Percentiles rank a stretch among this genome's conserved stretches.
phyloP scores from a whole-genome alignment of 2,329 filamentous ascomycete species.

The Epichloe gansuensis region DNA sequence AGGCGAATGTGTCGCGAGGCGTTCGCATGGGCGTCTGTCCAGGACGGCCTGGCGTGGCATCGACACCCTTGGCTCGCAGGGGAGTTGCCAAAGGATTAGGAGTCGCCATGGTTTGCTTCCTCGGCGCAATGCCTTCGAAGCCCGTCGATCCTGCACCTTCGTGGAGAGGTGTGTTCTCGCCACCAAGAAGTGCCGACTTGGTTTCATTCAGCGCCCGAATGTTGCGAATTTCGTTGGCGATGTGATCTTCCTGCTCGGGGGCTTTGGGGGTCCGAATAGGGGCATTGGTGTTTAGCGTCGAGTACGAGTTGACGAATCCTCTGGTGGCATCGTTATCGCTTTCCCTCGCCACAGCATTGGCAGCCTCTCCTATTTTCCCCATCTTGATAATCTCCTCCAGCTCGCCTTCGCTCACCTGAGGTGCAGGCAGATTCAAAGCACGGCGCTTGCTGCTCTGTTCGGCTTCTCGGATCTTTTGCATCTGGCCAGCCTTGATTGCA shows the following conservation, averaged over 20 bases:
- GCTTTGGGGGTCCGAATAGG: slow-evolving; percentile 89
- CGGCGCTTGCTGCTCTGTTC: slow-evolving; percentile 93
- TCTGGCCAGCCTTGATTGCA: slow-evolving; percentile 82
- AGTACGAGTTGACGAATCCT: slow-evolving; percentile 79
- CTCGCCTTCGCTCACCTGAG: slow-evolving; percentile 86
- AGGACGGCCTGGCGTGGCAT: slow-evolving; percentile 54
- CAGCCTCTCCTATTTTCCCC: slow-evolving; percentile 85
- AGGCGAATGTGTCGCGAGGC: slow-evolving; percentile 72
- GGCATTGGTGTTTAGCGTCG: slow-evolving; percentile 64
- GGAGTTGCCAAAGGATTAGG: slow-evolving; percentile 94
- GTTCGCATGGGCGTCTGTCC: slow-evolving; percentile 80
- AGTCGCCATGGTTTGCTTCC: slow-evolving; percentile 71
- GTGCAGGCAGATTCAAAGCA: slow-evolving; percentile 68
- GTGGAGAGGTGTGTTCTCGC: slow-evolving; percentile 82
- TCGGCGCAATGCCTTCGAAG: slow-evolving; percentile 73
- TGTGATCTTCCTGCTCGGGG: slow-evolving; percentile 84
- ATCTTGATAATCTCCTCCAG: slow-evolving; percentile 98
- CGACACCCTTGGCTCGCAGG: slow-evolving; percentile 52
- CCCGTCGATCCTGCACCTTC: slow-evolving; percentile 75
- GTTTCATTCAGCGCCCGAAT: slow-evolving; percentile 87
- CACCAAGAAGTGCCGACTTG: slow-evolving; percentile 83
- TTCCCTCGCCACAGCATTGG: slow-evolving; percentile 59
- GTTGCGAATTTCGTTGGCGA: slow-evolving; percentile 93
- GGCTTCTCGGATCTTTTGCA: slow-evolving; percentile 89
- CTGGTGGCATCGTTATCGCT: slow-evolving; percentile 78